Conservation (phyloP, 345 rosid genomes). For the Capsella bursapastoris region DNA sequence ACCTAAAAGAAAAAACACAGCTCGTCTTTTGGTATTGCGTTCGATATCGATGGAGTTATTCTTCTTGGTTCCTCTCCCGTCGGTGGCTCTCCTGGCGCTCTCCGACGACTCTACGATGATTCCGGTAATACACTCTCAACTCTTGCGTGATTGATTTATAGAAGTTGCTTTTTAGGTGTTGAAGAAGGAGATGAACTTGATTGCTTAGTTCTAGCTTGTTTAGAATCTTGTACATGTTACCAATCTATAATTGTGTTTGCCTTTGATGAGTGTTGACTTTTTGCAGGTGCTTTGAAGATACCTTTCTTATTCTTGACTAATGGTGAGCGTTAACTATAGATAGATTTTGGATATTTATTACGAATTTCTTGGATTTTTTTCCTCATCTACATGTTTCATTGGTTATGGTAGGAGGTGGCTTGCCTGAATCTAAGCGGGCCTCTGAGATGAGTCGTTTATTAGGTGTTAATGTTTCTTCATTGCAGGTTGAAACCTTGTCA, state of each 20-base stretch:
- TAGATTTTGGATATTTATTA: neutral
- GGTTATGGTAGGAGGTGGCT: conserved; percentile 72
- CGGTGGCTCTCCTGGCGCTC: conserved; percentile 71
- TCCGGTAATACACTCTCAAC: conserved; percentile 47
- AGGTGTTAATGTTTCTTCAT: conserved; percentile 61
- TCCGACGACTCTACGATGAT: conserved; percentile 58
- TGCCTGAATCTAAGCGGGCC: conserved; percentile 80
- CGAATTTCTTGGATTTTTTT: too few species aligned
- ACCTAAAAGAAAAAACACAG: conserved; percentile 33
- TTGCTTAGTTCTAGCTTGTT: neutral
- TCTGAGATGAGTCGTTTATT: conserved; percentile 65
- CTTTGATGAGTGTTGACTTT: conserved; percentile 9
- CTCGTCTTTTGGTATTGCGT: conserved; percentile 73
- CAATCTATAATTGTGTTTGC: neutral
- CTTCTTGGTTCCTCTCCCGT: conserved; percentile 73
- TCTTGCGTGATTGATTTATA: neutral
- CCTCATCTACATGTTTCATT: neutral
- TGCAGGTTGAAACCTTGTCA: conserved; percentile 57
- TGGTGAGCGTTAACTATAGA: conserved; percentile 50
- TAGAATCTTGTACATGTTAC: neutral
- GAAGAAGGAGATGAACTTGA: neutral
- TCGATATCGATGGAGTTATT: conserved; percentile 89
- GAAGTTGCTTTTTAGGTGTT: neutral
- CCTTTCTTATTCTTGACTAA: conserved; percentile 85
- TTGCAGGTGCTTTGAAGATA: conserved; percentile 68